phyloP scores from a whole-genome alignment of 2,329 filamentous ascomycete genomes.

The Teratosphaeria gauchensis region DNA sequence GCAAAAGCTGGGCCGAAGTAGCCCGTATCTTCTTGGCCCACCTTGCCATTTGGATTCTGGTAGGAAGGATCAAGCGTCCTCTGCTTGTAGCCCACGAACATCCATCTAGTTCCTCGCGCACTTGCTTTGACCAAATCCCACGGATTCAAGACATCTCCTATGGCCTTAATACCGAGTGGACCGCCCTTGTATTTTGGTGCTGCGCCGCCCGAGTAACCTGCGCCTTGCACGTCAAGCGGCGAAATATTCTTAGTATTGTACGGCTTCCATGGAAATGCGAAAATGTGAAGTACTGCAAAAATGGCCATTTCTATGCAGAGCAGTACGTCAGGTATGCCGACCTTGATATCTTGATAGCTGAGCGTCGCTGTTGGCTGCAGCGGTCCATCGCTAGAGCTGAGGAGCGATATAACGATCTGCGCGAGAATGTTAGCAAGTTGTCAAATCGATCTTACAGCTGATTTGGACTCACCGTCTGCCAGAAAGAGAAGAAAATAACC shows the following conservation, averaged over 20 bases:
- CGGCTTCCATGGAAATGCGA: constrained; percentile 67
- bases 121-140: constrained; percentile 78
- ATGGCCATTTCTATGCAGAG: constrained; percentile 79
- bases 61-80: constrained; percentile 40
- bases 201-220: constrained; percentile 12
- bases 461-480: constrained; percentile 51
- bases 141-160: constrained; percentile 64
- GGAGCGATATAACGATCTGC: constrained; percentile 44
- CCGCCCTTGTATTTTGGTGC: constrained; percentile 49
- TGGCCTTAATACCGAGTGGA: constrained; percentile 52
- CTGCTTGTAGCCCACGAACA: constrained; percentile 61
- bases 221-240: constrained; percentile 16
- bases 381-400: constrained; percentile 51
- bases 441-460: not conserved
- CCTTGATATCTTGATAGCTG: constrained; percentile 65
- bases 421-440: not conserved
- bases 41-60: constrained; percentile 11
- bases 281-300: constrained; percentile 69
- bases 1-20: constrained; percentile 14
- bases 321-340: constrained; percentile 68
- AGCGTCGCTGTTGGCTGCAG: constrained; percentile 54
- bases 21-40: constrained; percentile 4
- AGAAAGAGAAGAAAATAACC: constrained; percentile 85
- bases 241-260: constrained; percentile 43
- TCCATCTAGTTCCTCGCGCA: constrained; percentile 68